Evolutionary conservation across 768 basidiomycete genomes (phyloP).

Genomic region (Dendrothele bispora): DNA sequence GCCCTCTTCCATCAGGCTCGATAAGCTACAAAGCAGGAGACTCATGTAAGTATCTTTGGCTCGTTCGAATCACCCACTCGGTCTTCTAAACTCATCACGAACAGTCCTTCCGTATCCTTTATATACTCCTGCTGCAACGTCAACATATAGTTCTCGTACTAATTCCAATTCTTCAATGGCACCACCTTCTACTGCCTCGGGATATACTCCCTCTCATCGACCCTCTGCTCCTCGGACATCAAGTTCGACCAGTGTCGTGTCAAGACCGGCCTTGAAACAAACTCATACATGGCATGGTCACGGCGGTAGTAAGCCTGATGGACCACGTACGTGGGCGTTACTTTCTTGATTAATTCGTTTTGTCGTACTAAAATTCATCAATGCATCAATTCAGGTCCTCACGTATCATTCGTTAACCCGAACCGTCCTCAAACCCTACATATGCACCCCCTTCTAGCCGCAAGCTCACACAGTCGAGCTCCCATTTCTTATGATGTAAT

Average conservation of each 20-base stretch:
- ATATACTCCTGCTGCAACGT: slow-evolving; percentile 20
- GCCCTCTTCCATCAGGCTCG: neutral
- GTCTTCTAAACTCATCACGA: neutral
- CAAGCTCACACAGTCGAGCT: slow-evolving; percentile 53
- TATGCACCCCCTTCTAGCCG: slow-evolving; percentile 66
- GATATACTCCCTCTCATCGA: slow-evolving; percentile 24
- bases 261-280: slow-evolving; percentile 47
- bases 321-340: slow-evolving; percentile 3
- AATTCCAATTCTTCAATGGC: slow-evolving; percentile 10
- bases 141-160: slow-evolving; percentile 6
- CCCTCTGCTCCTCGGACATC: slow-evolving; percentile 35
- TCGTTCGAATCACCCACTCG: neutral
- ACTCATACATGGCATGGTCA: slow-evolving; percentile 49
- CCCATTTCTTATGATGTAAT: slow-evolving; percentile 63
- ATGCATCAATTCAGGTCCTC: slow-evolving; percentile 22
- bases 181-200: slow-evolving; percentile 12
- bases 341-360: no score
- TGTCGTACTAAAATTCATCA: slow-evolving; percentile 7
- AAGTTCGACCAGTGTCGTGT: slow-evolving; percentile 38
- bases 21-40: neutral
- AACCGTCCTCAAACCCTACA: slow-evolving; percentile 39
- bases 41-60: neutral
- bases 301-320: slow-evolving; percentile 40
- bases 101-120: slow-evolving; percentile 30
- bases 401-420: slow-evolving; percentile 35